Conservation (phyloP, 2,329 filamentous ascomycete genomes). For the Cladobotryum mycophilum region DNA sequence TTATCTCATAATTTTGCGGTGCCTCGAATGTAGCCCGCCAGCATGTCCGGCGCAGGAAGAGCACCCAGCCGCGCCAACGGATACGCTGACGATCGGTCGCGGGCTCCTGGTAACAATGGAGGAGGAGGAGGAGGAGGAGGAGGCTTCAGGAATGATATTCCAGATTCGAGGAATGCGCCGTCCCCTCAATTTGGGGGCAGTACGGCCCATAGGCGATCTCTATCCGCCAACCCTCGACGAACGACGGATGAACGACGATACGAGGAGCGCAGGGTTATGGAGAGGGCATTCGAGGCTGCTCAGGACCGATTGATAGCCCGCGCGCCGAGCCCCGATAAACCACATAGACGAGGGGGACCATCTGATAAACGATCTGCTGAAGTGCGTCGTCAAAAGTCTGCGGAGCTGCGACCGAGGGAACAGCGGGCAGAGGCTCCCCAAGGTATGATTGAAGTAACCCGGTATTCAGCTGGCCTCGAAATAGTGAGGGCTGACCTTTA, state of each 20-base stretch:
- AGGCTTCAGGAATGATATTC: constrained; percentile 29
- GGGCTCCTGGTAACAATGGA: constrained; percentile 27
- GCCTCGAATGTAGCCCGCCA: constrained; percentile 31
- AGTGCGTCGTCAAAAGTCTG: constrained; percentile 33
- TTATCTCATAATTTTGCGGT: constrained; percentile 4
- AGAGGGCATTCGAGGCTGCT: constrained; percentile 52
- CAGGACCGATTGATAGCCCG: constrained; percentile 56
- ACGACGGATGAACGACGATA: constrained; percentile 35
- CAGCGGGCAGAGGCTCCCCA: constrained; percentile 41
- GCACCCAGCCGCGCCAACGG: constrained; percentile 39
- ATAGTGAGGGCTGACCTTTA: background rate
- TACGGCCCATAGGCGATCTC: constrained; percentile 49
- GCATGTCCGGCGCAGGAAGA: constrained; percentile 35
- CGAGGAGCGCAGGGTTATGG: constrained; percentile 50
- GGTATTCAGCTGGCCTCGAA: no score
- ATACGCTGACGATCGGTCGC: constrained; percentile 32
- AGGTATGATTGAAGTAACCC: constrained; percentile 31
- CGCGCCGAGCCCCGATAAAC: constrained; percentile 52
- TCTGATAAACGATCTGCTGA: constrained; percentile 35
- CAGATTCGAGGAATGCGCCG: constrained; percentile 32
- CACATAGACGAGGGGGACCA: constrained; percentile 37
- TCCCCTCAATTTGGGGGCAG: constrained; percentile 29
- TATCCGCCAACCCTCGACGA: constrained; percentile 51
- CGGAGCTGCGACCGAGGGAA: constrained; percentile 41
- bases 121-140: constrained; percentile 6